These are phyloP conservation scores for Penicillium sp. DNA, from an alignment of 2,329 filamentous ascomycete species.

Conservation along the genomic window DNA sequence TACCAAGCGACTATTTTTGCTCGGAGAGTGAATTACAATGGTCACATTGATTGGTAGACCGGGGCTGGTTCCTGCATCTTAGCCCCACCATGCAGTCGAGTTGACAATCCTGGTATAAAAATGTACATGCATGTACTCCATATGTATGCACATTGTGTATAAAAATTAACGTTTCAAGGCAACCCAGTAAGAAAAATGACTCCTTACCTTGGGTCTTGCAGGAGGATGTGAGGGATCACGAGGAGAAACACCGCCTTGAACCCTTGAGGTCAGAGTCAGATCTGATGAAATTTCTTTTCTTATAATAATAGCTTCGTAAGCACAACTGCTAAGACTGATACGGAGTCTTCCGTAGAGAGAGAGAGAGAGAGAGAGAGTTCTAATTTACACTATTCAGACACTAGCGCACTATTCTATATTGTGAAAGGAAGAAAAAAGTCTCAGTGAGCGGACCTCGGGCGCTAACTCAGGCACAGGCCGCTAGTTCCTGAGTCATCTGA, in stretches of 20 bases:
- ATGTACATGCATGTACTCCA: background rate
- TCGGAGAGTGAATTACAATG: background rate
- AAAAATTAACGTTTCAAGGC: background rate
- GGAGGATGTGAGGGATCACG: background rate
- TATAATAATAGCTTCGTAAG: background rate
- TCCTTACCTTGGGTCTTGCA: background rate
- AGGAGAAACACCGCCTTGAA: background rate
- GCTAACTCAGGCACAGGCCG: conserved; percentile 4
- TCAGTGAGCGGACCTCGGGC: background rate
- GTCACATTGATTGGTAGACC: background rate
- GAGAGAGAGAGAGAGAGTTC: too few relatives aligned
- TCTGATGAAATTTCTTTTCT: too few relatives aligned
- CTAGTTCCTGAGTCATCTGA: conserved; percentile 11
- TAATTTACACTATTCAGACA: background rate
- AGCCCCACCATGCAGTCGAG: background rate
- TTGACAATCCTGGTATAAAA: background rate
- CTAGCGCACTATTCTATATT: background rate
- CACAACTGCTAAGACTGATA: background rate
- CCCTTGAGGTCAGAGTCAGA: too few relatives aligned
- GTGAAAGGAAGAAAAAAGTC: background rate
- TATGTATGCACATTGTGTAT: background rate
- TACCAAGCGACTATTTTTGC: background rate
- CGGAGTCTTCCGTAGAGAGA: background rate
- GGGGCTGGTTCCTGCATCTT: background rate
- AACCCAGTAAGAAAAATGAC: background rate